A percentile compares a stretch with the other conserved stretches of the same genome.
These are phyloP conservation scores for Yamadazyma akitaensis DNA, from an alignment of 805 yeast species.

Conservation along the genomic window DNA sequence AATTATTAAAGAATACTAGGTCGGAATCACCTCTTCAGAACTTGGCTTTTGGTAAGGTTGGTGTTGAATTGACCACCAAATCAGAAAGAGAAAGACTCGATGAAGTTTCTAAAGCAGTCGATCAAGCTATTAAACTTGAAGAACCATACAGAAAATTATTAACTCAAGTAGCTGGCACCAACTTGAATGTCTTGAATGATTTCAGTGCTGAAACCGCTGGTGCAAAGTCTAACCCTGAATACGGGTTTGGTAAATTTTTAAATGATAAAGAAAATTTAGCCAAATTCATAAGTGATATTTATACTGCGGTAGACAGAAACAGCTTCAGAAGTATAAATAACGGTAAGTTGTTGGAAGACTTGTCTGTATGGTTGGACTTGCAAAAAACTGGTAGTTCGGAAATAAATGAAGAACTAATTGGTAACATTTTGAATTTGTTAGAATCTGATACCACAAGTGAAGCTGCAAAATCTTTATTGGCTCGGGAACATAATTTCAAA, in stretches of 20 bases:
- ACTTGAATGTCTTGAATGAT: conserved; percentile 54
- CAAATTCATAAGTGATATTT: conserved; percentile 43
- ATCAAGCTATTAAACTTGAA: conserved; percentile 55
- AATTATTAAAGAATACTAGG: conserved; percentile 49
- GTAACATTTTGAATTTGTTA: conserved; percentile 36
- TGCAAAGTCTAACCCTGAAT: conserved; percentile 66
- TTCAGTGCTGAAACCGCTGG: conserved; percentile 45
- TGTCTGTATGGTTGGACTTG: conserved; percentile 66
- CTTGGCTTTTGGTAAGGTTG: conserved; percentile 52
- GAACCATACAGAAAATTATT: conserved; percentile 75
- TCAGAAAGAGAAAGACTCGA: conserved; percentile 20
- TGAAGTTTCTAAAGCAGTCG: conserved; percentile 33
- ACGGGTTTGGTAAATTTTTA: conserved; percentile 76
- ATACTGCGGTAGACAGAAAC: conserved; percentile 44
- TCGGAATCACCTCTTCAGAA: conserved; percentile 58
- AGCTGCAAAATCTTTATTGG: conserved; percentile 43
- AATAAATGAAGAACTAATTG: conserved; percentile 20
- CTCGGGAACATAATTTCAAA: conserved; percentile 34
- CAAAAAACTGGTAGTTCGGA: conserved; percentile 23
- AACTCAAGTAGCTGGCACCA: conserved; percentile 52
- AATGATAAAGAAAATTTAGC: conserved; percentile 51
- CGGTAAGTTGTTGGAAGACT: conserved; percentile 47
- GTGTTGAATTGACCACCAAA: conserved; percentile 27
- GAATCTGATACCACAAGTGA: conserved; percentile 37
- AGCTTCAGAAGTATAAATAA: conserved; percentile 43